phyloP scores from a whole-genome alignment of 2,329 filamentous ascomycete species.

The Ilyonectria robusta region DNA sequence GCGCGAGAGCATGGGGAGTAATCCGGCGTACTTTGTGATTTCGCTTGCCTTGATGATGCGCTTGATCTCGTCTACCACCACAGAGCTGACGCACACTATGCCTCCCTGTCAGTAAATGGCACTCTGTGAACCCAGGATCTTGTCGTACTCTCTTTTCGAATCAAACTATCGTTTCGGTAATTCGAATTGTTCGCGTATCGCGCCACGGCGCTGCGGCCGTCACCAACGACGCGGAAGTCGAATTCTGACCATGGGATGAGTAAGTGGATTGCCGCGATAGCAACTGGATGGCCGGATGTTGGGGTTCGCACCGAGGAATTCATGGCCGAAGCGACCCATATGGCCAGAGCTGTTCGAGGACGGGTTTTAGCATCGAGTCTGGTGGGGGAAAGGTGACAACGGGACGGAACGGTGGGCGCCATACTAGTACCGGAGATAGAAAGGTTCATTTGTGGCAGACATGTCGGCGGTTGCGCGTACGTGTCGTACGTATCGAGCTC shows the following conservation, averaged over 20 bases:
- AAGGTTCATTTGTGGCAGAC: conserved; percentile 81
- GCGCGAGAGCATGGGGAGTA: conserved; percentile 11
- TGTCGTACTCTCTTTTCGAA: conserved; percentile 97
- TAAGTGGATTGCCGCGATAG: conserved; percentile 20
- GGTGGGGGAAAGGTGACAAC: not conserved
- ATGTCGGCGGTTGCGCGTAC: conserved; percentile 59
- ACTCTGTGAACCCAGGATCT: not conserved
- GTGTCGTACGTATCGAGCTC: conserved; percentile 24
- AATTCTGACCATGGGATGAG: conserved; percentile 76
- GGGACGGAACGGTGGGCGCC: conserved; percentile 47
- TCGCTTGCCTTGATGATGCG: conserved; percentile 97
- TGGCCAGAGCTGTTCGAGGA: conserved; percentile 84
- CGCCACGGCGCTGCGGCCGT: conserved; percentile 92
- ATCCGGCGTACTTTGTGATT: conserved; percentile 84
- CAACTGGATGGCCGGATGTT: not conserved
- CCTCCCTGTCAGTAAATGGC: conserved; percentile 30
- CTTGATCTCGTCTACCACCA: conserved; percentile 94
- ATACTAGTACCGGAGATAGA: conserved; percentile 98
- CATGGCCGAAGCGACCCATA: conserved; percentile 96
- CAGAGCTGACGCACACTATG: conserved; percentile 93
- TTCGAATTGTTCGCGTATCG: conserved; percentile 99
- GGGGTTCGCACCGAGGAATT: conserved; percentile 83
- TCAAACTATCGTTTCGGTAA: conserved; percentile 98
- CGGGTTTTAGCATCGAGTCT: conserved; percentile 31
- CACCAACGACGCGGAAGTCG: conserved; percentile 92